Evolutionary conservation across 1,284 basidiomycete genomes (phyloP).

Genomic region (Tylopilus sp.): DNA sequence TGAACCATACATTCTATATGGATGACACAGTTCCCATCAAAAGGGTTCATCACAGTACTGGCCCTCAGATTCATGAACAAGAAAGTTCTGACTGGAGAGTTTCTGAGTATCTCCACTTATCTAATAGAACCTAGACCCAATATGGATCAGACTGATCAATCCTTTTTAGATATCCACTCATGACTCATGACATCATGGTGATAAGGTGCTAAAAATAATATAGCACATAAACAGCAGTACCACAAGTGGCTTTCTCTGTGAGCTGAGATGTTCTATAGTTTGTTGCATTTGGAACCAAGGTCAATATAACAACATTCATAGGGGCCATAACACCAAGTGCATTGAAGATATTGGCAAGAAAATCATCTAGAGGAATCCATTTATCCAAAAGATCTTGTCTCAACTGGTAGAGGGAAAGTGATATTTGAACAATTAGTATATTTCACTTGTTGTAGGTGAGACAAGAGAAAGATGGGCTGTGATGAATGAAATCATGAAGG

Average conservation of each 20-base stretch:
- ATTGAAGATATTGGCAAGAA: slow-evolving; percentile 10
- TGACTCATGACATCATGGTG: not conserved
- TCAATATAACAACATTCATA: slow-evolving; percentile 12
- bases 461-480: slow-evolving; percentile 17
- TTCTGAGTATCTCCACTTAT: not conserved
- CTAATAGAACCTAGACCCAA: not conserved
- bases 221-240: slow-evolving; percentile 7
- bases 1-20: not conserved
- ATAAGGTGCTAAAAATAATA: not conserved
- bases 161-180: not conserved
- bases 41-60: not conserved
- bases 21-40: not conserved
- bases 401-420: slow-evolving; percentile 3
- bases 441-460: slow-evolving; percentile 7
- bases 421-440: not conserved
- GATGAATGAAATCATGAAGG: not conserved
- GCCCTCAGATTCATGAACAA: not conserved
- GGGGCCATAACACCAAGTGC: not conserved
- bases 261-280: slow-evolving; percentile 1
- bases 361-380: slow-evolving; percentile 8
- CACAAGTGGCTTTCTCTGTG: slow-evolving; percentile 7
- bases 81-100: not conserved
- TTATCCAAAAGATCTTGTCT: not conserved
- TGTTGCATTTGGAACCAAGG: slow-evolving; percentile 2
- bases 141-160: not conserved